Base-by-base conservation (phyloP, 352 stramenopile genomes). In the Pilasporangium apinafurcum region DNA sequence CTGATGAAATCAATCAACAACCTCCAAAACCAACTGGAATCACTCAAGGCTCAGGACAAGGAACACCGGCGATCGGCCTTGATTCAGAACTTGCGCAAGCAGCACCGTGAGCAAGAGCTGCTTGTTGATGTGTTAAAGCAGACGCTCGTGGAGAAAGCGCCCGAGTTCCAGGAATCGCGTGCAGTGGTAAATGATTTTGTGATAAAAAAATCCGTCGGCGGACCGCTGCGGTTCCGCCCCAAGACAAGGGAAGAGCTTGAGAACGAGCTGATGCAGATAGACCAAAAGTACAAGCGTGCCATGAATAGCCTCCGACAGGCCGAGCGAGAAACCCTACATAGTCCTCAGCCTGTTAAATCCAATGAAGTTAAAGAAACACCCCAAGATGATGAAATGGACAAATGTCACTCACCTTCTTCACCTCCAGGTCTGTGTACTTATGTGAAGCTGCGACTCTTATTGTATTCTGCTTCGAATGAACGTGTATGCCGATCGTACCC, bases 241-340 rank as follows among this genome's bases (percentile, higher is more conserved):
- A 93, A 90, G 58, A 83, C 70, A 0, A 58, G 86, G 5, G 86
- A 96, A 51, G 83, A 95, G 56, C 66, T 96, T 6, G 81, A 92
- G 44, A 86, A 86, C 37, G 83, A 95, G 22, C 59, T 95, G 4
- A 59, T 78, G 9, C 37, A 62, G 9, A 55, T 94, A 13, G 77
- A 83, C 37, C 60, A 73, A 8, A 90, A 92, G 28, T 86, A 90
- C 37, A 81, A 83, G 34, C 62, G 61, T 7, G 68, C 60, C 1
- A 48, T 92, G 25, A 59, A 78, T 16, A 86, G 71, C 39, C 37
- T 92, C 2, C 80, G 84, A 29, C 62, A 74, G 29, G 66, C 65
- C 1, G 64, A 81, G 35, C 38, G 35, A 9, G 40, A 53, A 3
- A 39, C 37, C 17, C 33, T 16, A 20, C 24, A 17, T 35, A 27